A percentile compares a stretch with the other conserved stretches of the same genome.
Conservation (phyloP, 768 basidiomycete species). For the Hydnum rufescens region DNA sequence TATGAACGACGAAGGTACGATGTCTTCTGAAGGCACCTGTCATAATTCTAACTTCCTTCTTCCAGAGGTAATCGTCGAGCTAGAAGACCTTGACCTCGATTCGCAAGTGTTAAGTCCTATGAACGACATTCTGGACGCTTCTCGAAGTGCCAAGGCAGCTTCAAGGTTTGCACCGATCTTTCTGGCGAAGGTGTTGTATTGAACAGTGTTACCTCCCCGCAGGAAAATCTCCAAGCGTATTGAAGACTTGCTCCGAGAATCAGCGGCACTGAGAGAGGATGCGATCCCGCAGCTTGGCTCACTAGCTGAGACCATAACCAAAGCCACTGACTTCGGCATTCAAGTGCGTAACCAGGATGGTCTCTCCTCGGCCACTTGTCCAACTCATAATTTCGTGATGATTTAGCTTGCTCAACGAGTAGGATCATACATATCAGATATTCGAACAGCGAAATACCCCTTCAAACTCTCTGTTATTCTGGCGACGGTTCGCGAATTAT, state of each 20-base stretch:
- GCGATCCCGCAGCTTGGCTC: constrained; percentile 54
- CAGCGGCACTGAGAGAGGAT: constrained; percentile 47
- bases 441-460: constrained; percentile 52
- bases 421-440: constrained; percentile 67
- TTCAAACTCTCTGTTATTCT: constrained; percentile 66
- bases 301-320: constrained; percentile 51
- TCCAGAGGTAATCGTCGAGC: constrained; percentile 50
- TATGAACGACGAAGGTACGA: constrained; percentile 55
- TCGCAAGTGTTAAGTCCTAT: constrained; percentile 64
- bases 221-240: constrained; percentile 80
- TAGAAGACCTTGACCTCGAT: constrained; percentile 56
- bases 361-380: background rate
- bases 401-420: constrained; percentile 71
- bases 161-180: constrained; percentile 37
- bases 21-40: background rate
- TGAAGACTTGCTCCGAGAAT: constrained; percentile 57
- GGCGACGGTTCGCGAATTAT: constrained; percentile 44
- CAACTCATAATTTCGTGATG: background rate
- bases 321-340: constrained; percentile 80
- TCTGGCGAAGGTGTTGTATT: too few species aligned
- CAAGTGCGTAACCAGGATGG: constrained; percentile 27
- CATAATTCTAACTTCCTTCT: background rate
- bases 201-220: background rate
- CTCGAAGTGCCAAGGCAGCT: constrained; percentile 56
- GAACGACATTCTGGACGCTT: constrained; percentile 63